A percentile compares a stretch with the other conserved stretches of the same genome.
phyloP scores from a whole-genome alignment of 345 rosid species.

The Erucastrum elatum region DNA sequence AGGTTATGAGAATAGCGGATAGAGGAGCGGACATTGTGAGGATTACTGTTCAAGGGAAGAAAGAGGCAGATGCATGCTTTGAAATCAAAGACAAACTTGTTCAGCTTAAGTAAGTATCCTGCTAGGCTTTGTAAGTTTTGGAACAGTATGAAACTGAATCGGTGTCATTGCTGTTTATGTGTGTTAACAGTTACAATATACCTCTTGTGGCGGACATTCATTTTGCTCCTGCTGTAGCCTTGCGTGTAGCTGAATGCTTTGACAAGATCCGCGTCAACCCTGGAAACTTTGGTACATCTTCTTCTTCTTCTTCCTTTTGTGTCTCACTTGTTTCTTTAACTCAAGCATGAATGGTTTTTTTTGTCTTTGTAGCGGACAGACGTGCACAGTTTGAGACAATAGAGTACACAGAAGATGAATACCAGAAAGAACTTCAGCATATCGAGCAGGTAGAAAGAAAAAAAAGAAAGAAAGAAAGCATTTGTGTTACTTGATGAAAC shows the following conservation, averaged over 20 bases:
- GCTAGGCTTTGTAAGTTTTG: background rate
- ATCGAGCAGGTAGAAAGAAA: constrained; percentile 71
- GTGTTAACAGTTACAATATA: constrained; percentile 75
- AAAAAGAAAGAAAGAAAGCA: background rate
- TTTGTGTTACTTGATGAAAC: constrained; percentile 7
- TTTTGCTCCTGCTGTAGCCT: constrained; percentile 91
- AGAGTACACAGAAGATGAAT: constrained; percentile 94
- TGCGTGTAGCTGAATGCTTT: constrained; percentile 93
- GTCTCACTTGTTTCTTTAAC: constrained; percentile 21
- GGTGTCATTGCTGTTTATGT: background rate
- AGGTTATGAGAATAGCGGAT: constrained; percentile 97
- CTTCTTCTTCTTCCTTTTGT: background rate
- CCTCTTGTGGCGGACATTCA: constrained; percentile 98
- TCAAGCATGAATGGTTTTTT: background rate
- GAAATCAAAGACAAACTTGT: constrained; percentile 89
- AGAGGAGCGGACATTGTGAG: constrained; percentile 90
- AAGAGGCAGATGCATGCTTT: constrained; percentile 96
- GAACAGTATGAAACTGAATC: constrained; percentile 20
- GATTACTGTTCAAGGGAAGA: constrained; percentile 98
- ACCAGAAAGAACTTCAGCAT: constrained; percentile 91
- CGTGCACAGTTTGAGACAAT: constrained; percentile 87
- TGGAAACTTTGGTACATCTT: constrained; percentile 78
- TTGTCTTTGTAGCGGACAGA: constrained; percentile 76
- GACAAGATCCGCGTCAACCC: constrained; percentile 99
- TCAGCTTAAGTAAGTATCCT: constrained; percentile 70